Conservation (phyloP, 2,329 filamentous ascomycete species). For the Apiospora hydei region DNA sequence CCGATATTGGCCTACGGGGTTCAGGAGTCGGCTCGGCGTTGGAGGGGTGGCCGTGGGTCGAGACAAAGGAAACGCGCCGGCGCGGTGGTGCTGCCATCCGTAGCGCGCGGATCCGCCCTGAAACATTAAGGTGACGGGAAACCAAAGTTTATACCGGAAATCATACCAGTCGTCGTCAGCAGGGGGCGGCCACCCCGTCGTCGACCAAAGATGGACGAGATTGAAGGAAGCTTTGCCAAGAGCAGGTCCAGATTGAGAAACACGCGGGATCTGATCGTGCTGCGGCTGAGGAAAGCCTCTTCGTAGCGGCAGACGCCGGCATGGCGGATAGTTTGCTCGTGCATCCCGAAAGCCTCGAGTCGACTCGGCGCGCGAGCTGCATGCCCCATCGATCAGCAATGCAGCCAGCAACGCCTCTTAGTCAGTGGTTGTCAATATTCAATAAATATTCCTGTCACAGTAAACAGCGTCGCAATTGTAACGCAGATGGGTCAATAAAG, state of each 20-base stretch:
- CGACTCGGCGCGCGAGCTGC: conserved; percentile 12
- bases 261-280: background rate
- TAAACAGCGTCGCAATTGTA: conserved; percentile 22
- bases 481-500: conserved; percentile 22
- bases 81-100: background rate
- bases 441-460: background rate
- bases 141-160: conserved; percentile 11
- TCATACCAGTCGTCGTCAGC: conserved; percentile 15
- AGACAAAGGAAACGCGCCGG: background rate
- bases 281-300: background rate
- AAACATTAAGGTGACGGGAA: conserved; percentile 13
- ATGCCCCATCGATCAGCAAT: background rate
- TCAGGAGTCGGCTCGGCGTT: background rate
- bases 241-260: background rate
- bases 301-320: background rate
- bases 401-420: conserved; percentile 3
- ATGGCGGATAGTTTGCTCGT: background rate
- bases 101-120: conserved; percentile 10
- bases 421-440: background rate
- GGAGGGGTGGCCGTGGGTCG: conserved; percentile 4
- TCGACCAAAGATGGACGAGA: background rate
- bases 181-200: conserved; percentile 1
- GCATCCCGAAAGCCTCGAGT: background rate
- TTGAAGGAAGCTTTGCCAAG: background rate
- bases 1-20: background rate